phyloP scores from a whole-genome alignment of 1,139 yeast species.

The Arxiozyma heterogenica region DNA sequence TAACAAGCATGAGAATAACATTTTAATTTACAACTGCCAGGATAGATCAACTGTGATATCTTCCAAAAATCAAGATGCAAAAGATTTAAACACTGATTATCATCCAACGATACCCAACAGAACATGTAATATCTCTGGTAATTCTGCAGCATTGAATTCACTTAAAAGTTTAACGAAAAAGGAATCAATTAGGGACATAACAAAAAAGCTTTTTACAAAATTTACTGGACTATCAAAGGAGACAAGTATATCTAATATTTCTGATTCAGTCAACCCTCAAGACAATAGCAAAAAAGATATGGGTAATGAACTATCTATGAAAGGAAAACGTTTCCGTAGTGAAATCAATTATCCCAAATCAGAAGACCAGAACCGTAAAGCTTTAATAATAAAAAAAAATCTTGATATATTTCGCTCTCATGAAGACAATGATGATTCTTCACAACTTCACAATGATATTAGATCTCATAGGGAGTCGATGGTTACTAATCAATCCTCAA shows the following conservation, averaged over 20 bases:
- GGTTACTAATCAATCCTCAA: slow-evolving; percentile 6
- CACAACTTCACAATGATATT: not conserved
- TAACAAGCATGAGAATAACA: not conserved
- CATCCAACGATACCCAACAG: not conserved
- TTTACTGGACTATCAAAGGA: slow-evolving; percentile 6
- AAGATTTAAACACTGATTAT: not conserved
- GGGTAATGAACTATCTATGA: not conserved
- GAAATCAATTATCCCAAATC: not conserved
- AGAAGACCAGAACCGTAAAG: not conserved
- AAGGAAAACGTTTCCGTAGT: not conserved
- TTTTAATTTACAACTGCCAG: not conserved
- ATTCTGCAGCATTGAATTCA: slow-evolving; percentile 24
- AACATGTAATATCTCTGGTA: not conserved
- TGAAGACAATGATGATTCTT: not conserved
- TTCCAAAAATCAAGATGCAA: not conserved
- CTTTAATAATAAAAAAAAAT: slow-evolving; percentile 4
- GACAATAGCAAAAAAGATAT: not conserved
- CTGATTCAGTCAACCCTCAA: not conserved
- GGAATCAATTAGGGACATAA: slow-evolving; percentile 17
- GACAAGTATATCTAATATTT: not conserved
- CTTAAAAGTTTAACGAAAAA: slow-evolving; percentile 22
- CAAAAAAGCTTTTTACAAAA: slow-evolving; percentile 18
- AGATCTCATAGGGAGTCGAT: slow-evolving; percentile 4
- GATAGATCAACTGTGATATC: not conserved
- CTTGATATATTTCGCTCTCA: slow-evolving; percentile 2